Base-by-base conservation (phyloP, 441 rosid species). In the Flueggea neowawraea region DNA sequence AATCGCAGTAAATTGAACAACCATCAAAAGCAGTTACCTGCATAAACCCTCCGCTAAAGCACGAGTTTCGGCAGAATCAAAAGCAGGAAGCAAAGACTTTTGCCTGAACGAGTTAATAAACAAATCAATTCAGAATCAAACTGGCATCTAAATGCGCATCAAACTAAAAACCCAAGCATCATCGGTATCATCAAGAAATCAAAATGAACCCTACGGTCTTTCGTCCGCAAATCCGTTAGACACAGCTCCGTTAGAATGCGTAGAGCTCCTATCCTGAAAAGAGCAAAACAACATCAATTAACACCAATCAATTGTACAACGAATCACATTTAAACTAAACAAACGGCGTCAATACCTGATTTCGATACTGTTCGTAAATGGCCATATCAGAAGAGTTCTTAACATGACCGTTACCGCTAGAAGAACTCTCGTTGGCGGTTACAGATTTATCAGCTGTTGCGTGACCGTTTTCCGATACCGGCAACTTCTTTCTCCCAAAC, bases 31-130 rank as follows among this genome's bases (percentile, higher is more conserved):
- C 15, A 73, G 63, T 72, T 78, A 86, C 97, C 97, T 87, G 75
- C 91, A 78, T 56, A 90, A 79, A 72, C 91, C 85, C 88, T 94
- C 97, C 0, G 94, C 97, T 57, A 91, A 82, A 65, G 84, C 61
- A 32, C 83, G 93, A 62, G 83, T 83, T 69, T 94, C 97, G 22
- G 87, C 95, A 65, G 93, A 81, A 66, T 94, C 98, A 71, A 94
- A 83, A 65, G 87, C 73, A 60, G 98, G 98, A 72, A 89, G 86
- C 75, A 94, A 79, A 8, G 93, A 60, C 80, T 78, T 94, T 57
- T 72, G 84, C 68, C 97, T 94, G 86, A 39, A 79, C 58, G 73
- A 51, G 45, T 13, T 41, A 60, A 60, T 7, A 62, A 47, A 47
- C 9, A 10, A 47, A 47, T 14, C 32, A 54, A 28, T 54, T 31